These are phyloP conservation scores for Tricholoma saponaceum DNA, from an alignment of 768 basidiomycete genomes.

Conservation along the genomic window DNA sequence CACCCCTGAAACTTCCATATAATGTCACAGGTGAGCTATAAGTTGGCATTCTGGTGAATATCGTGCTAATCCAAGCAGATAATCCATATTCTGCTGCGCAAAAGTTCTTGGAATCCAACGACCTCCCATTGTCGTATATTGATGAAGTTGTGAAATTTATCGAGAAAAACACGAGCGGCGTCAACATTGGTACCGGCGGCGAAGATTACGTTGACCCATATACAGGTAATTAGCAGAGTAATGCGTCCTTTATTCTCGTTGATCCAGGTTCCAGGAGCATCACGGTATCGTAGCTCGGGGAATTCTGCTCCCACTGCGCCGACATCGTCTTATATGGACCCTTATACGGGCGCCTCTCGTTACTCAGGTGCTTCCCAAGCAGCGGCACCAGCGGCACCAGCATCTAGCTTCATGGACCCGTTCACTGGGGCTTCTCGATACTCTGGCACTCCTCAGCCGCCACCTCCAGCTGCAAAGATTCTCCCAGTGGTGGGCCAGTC, in stretches of 20 bases:
- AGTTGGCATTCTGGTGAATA: not conserved
- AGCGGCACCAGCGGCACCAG: conserved; percentile 25
- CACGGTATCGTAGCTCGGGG: conserved; percentile 52
- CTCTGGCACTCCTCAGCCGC: conserved; percentile 35
- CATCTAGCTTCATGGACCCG: conserved; percentile 50
- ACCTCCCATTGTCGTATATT: conserved; percentile 76
- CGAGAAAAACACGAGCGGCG: conserved; percentile 82
- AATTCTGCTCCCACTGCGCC: conserved; percentile 26
- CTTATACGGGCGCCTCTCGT: conserved; percentile 69
- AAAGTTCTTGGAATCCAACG: conserved; percentile 78
- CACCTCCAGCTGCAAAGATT: conserved; percentile 34
- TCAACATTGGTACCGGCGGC: conserved; percentile 57
- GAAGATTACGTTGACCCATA: conserved; percentile 81
- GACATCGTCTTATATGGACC: conserved; percentile 49
- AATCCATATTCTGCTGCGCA: conserved; percentile 91
- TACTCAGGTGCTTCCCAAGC: conserved; percentile 43
- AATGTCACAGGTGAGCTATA: conserved; percentile 69
- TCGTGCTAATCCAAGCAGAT: conserved; percentile 42
- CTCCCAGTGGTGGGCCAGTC: conserved; percentile 45
- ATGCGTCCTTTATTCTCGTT: conserved; percentile 3
- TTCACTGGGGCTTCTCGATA: conserved; percentile 71
- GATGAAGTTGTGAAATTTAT: conserved; percentile 94
- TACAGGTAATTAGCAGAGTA: conserved; percentile 54
- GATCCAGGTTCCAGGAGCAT: conserved; percentile 41
- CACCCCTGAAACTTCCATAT: conserved; percentile 91